Evolutionary conservation across 2,329 filamentous ascomycete species (phyloP), one percentile per base, ranked within the genome.

Genomic region (Paracoccidioides lutzii): DNA sequence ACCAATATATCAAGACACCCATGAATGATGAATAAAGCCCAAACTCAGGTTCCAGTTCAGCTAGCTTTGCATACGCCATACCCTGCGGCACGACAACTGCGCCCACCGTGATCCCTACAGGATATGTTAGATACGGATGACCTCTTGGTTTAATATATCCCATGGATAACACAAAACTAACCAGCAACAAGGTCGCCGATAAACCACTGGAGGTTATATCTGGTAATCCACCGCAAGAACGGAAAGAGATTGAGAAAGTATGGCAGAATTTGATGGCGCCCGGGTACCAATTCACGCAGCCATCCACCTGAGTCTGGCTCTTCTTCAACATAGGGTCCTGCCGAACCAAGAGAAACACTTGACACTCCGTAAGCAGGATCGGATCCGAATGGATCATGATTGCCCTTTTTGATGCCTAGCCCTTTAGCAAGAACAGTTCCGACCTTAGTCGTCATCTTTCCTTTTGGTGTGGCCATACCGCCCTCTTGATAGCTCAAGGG

Each of bases 11-110:
- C 59, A 95, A 70, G 14, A 95, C 90, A 52, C 91, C 93, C 80
- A 96, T 93, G 67, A 98, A 97, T 0, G 91, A 96, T 0, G 91
- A 93, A 72, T 95, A 95, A 0, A 97, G 79, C 53, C 91, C 91
- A 65, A 84, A 97, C 67, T 97, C 79, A 5, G 85, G 81, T 0
- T 81, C 78, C n/a, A 97, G 78, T 58, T 84, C 80, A 46, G 91
- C 91, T 32, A 97, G 78, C 59, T 84, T 77, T 35, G 91, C 90
- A 71, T 97, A 97, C 0, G 91, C 90, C 91, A 97, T 96, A 59
- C 89, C 86, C 68, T 97, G 91, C 5, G 91, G 91, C n/a, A 97
- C 88, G 32, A 96, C 90, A 30, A 90, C 86, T 52, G 84, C 79
- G 43, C 86, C 86, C 53, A 87, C 82, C 3, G 84, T 88, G 58